Base-by-base conservation (phyloP, 164 flowering plant species). In the Vitis labrusca region DNA sequence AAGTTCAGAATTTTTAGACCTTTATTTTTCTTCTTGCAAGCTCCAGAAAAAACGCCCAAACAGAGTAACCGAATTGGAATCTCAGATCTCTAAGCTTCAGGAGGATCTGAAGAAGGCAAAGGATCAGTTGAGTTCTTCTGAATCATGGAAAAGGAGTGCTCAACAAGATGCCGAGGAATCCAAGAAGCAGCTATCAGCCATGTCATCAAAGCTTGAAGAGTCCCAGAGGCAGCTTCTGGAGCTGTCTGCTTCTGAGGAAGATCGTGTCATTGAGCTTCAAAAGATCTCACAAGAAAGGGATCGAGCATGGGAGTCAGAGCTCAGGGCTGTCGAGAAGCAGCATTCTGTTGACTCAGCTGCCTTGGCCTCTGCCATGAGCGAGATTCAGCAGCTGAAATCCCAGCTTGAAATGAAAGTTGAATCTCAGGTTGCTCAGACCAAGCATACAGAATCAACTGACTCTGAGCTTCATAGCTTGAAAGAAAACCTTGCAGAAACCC, bases 101-200 rank as follows among this genome's bases (percentile, higher is more conserved):
- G 86, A 87, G 60, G 92, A 90, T 48, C 79, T 95, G 62, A 87
- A 86, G 81, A 88, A 77, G 60, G 81, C 84, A 7, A 91, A 85
- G 70, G 91, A 88, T 59, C 89, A 88, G 75, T 76, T 95, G 44
- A 69, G 16, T 74, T 74, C 78, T 8, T 85, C 93, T 3, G 94
- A 96, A 70, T 79, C 90, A 74, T 74, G 74, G 44, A 91, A 84
- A 81, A 76, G 59, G 65, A 80, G 72, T 58, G 92, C 89, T 11
- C 80, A 81, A 73, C 81, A 75, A 63, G 94, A 93, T 37, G 97
- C 93, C n/a, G 95, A 90, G 70, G 93, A 90, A 44, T 74, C 87
- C 55, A 82, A 84, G 79, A 83, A 85, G 71, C 86, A 90, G 75
- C 81, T 91, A 9, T 54, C 58, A 10, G 86, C 75, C 64, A 44